These are phyloP conservation scores for Phytopythium montanum DNA, from an alignment of 352 stramenopile genomes.

Conservation along the genomic window DNA sequence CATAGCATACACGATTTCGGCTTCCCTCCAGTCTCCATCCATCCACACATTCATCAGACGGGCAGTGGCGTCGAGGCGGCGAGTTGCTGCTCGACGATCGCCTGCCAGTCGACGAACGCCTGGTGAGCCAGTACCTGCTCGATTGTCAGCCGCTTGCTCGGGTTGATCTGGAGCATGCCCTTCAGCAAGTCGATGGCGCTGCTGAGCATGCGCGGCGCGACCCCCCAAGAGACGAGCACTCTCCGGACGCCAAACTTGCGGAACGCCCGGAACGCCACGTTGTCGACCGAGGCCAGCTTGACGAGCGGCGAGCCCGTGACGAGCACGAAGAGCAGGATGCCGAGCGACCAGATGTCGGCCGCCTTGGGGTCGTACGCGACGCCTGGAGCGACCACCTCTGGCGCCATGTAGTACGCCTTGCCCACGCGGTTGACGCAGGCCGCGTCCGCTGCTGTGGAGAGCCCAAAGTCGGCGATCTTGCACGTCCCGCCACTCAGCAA, in stretches of 20 bases:
- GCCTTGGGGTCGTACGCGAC: too few relatives aligned
- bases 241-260: slow-evolving; percentile 13
- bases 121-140: slow-evolving; percentile 16
- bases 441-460: slow-evolving; percentile 46
- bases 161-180: slow-evolving; percentile 26
- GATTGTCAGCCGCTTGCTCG: slow-evolving; percentile 19
- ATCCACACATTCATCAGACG: neutral
- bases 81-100: neutral
- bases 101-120: slow-evolving; percentile 11
- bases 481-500: too few relatives aligned
- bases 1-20: too few relatives aligned
- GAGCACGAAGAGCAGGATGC: too few relatives aligned
- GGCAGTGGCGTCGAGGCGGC: neutral
- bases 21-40: too few relatives aligned
- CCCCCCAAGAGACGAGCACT: slow-evolving; percentile 27
- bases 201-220: slow-evolving; percentile 14
- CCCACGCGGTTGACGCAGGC: too few relatives aligned
- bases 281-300: slow-evolving; percentile 25
- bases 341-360: too few relatives aligned
- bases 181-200: slow-evolving; percentile 17
- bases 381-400: too few relatives aligned
- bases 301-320: slow-evolving; percentile 36
- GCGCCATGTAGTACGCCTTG: too few relatives aligned
- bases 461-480: too few relatives aligned
- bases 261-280: slow-evolving; percentile 15